Conservation (phyloP, 2,329 filamentous ascomycete genomes). For the Paraphaeosphaeria sporulosa region DNA sequence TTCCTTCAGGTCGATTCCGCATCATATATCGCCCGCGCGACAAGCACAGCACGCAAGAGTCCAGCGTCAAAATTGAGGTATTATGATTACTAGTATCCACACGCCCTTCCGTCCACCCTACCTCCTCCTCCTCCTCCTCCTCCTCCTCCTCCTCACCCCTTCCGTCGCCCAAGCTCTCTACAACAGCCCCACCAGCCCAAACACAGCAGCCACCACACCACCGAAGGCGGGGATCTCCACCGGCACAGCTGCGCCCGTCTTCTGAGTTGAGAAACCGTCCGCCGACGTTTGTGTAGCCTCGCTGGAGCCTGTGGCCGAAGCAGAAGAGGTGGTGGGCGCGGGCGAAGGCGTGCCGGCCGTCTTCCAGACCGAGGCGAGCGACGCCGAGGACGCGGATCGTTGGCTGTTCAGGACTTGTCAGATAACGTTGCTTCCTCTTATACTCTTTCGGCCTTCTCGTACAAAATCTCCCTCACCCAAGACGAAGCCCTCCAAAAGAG, state of each 20-base stretch:
- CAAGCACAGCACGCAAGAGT: too few species aligned
- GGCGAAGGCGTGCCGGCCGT: background rate
- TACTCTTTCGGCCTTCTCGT: too few species aligned
- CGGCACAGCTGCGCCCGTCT: slow-evolving; percentile 22
- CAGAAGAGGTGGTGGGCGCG: background rate
- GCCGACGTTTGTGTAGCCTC: background rate
- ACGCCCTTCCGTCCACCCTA: background rate
- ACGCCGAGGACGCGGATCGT: background rate
- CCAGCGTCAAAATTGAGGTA: too few species aligned
- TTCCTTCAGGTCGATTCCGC: too few species aligned
- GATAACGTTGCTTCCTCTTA: background rate
- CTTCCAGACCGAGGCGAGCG: background rate
- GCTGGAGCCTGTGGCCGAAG: slow-evolving; percentile 10
- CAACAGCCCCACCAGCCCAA: slow-evolving; percentile 29
- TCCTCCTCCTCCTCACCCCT: too few species aligned
- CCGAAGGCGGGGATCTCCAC: slow-evolving; percentile 21
- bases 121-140: too few species aligned
- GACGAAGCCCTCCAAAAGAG: too few species aligned
- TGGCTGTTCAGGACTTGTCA: background rate
- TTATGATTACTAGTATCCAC: background rate
- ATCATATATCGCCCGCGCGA: too few species aligned
- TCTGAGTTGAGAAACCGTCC: slow-evolving; percentile 4
- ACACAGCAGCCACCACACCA: slow-evolving; percentile 25
- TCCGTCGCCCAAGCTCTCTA: background rate
- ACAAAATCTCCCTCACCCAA: too few species aligned